A percentile compares a stretch with the other conserved stretches of the same genome.
Conservation (phyloP, 441 rosid species). For the Pelargonium myrrhifolium region DNA sequence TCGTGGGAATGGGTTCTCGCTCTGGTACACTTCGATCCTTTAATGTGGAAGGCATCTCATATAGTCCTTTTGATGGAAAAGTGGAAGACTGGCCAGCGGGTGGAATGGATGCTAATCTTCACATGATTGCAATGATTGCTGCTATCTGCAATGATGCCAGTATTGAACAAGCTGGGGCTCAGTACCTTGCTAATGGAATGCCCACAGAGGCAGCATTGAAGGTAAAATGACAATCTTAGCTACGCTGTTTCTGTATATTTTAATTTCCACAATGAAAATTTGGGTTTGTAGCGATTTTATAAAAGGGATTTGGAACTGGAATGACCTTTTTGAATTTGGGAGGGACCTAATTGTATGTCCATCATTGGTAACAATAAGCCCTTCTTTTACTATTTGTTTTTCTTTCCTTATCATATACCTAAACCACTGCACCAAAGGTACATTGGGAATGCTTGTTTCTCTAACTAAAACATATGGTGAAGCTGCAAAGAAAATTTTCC, state of each 20-base stretch:
- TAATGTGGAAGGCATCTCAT: conserved; percentile 41
- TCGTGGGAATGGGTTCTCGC: conserved; percentile 31
- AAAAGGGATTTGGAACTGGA: neutral
- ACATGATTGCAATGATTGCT: conserved; percentile 37
- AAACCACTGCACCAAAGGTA: neutral
- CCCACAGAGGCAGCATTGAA: conserved; percentile 47
- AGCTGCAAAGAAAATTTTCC: neutral
- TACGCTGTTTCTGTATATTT: neutral
- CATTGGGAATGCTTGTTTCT: neutral
- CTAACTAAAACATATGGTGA: neutral
- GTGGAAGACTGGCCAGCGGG: conserved; percentile 33
- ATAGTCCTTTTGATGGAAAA: conserved; percentile 35
- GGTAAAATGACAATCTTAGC: conserved; percentile 19
- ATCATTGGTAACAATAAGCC: neutral
- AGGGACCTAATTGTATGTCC: neutral
- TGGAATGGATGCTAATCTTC: conserved; percentile 37
- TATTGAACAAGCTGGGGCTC: conserved; percentile 25
- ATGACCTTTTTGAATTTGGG: neutral
- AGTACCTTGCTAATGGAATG: conserved; percentile 40
- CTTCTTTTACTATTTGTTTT: neutral
- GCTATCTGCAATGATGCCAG: conserved; percentile 39
- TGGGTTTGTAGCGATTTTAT: neutral
- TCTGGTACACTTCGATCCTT: conserved; percentile 24
- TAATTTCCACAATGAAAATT: neutral
- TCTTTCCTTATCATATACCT: neutral